These are phyloP conservation scores for Sporothrix globosa DNA, from an alignment of 2,329 filamentous ascomycete genomes.

Conservation along the genomic window DNA sequence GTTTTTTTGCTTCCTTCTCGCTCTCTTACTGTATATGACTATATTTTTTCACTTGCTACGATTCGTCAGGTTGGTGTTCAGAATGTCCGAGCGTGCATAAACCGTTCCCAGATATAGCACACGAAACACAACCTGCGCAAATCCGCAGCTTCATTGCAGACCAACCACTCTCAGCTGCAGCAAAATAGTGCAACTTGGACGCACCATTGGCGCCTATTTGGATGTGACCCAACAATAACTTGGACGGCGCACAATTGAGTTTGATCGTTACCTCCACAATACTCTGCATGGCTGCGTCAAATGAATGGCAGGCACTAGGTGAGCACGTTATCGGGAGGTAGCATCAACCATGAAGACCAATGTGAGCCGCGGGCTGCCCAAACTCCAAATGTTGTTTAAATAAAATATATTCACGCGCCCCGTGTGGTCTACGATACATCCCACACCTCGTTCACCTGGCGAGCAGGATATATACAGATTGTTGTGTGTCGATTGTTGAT, in stretches of 20 bases:
- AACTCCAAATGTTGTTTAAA: too few species aligned
- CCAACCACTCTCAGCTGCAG: not conserved
- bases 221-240: not conserved
- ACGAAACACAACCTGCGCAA: not conserved
- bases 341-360: too few species aligned
- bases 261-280: not conserved
- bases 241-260: not conserved
- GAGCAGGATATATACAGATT: too few species aligned
- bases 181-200: not conserved
- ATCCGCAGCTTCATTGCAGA: not conserved
- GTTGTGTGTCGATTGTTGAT: not conserved
- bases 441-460: too few species aligned
- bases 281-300: conserved; percentile 9
- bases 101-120: not conserved
- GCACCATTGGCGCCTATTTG: not conserved
- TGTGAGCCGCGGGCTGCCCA: too few species aligned
- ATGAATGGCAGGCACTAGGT: not conserved
- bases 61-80: too few species aligned
- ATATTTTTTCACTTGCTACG: not conserved
- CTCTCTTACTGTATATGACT: not conserved
- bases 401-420: too few species aligned
- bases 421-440: too few species aligned
- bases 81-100: conserved; percentile 9
- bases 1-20: not conserved
- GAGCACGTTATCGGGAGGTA: not conserved